Evolutionary conservation across 352 stramenopile species (phyloP).

Genomic region (Phytophthora sp.): DNA sequence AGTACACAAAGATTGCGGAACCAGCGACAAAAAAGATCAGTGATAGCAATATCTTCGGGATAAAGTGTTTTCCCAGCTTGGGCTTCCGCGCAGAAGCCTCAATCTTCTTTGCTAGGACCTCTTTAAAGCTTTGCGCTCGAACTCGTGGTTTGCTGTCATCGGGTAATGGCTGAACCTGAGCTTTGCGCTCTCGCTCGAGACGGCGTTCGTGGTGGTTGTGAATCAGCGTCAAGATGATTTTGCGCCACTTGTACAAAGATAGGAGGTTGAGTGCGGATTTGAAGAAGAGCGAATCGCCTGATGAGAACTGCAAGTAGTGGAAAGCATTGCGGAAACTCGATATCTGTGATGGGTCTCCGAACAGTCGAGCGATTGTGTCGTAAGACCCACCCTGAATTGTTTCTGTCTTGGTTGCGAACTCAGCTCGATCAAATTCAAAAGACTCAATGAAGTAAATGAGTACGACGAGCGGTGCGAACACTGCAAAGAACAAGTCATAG

Average conservation of each 20-base stretch:
- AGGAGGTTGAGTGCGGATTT: constrained; percentile 46
- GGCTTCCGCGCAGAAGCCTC: constrained; percentile 4
- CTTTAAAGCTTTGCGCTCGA: constrained; percentile 11
- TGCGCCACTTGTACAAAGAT: constrained; percentile 50
- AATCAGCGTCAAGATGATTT: constrained; percentile 37
- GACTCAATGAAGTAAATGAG: constrained; percentile 46
- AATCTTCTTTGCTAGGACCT: constrained; percentile 10
- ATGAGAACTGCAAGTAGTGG: constrained; percentile 49
- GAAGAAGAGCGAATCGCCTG: constrained; percentile 19
- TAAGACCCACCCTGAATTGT: constrained; percentile 33
- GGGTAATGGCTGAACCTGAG: constrained; percentile 14
- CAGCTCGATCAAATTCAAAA: constrained; percentile 49
- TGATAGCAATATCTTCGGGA: constrained; percentile 26
- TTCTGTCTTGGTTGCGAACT: constrained; percentile 41
- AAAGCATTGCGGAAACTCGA: constrained; percentile 53
- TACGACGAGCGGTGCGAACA: constrained; percentile 53
- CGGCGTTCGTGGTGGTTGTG: constrained; percentile 26
- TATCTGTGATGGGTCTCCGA: constrained; percentile 49
- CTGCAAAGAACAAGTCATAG: constrained; percentile 70
- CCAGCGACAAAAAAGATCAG: constrained; percentile 41
- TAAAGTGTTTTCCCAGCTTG: constrained; percentile 26
- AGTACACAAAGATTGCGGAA: constrained; percentile 37
- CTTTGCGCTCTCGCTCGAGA: constrained; percentile 13
- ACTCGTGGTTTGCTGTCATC: constrained; percentile 2
- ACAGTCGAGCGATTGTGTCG: constrained; percentile 48